Percentiles rank a stretch among this genome's conserved stretches.
Conservation (phyloP, 495 filamentous ascomycete genomes). For the Penicillium riverlandense region DNA sequence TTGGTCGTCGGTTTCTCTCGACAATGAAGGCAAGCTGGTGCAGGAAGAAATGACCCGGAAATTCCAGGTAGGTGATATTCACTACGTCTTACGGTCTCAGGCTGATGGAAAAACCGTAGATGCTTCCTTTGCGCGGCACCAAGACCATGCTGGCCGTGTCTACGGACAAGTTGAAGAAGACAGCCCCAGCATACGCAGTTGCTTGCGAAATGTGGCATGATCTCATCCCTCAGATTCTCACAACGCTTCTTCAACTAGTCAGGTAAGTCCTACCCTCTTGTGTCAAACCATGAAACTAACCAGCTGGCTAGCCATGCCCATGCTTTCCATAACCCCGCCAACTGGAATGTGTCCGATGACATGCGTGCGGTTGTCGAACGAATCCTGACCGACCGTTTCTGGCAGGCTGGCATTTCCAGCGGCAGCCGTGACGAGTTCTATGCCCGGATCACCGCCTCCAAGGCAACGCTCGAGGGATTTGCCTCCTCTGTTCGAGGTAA, state of each 20-base stretch:
- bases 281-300: constrained; percentile 1
- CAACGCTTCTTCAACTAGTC: constrained; percentile 78
- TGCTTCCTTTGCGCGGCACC: constrained; percentile 74
- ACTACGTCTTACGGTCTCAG: not conserved
- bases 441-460: constrained; percentile 79
- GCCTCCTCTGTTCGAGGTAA: constrained; percentile 87
- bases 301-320: constrained; percentile 62
- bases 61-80: constrained; percentile 47
- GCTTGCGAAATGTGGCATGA: constrained; percentile 78
- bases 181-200: constrained; percentile 56
- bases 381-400: constrained; percentile 92
- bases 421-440: constrained; percentile 97
- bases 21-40: constrained; percentile 68
- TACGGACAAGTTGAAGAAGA: constrained; percentile 76
- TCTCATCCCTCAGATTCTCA: constrained; percentile 72
- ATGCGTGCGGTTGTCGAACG: constrained; percentile 70
- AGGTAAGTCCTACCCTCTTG: constrained; percentile 39
- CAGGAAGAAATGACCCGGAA: constrained; percentile 63
- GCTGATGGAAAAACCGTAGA: constrained; percentile 25
- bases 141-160: constrained; percentile 86
- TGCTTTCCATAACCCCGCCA: constrained; percentile 82
- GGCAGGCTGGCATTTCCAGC: constrained; percentile 94
- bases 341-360: constrained; percentile 78
- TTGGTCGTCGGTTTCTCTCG: constrained; percentile 71
- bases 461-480: constrained; percentile 83